A percentile compares a stretch with the other conserved stretches of the same genome.
These are phyloP conservation scores for Pythium oligandrum DNA, from an alignment of 352 stramenopile species.

Conservation along the genomic window DNA sequence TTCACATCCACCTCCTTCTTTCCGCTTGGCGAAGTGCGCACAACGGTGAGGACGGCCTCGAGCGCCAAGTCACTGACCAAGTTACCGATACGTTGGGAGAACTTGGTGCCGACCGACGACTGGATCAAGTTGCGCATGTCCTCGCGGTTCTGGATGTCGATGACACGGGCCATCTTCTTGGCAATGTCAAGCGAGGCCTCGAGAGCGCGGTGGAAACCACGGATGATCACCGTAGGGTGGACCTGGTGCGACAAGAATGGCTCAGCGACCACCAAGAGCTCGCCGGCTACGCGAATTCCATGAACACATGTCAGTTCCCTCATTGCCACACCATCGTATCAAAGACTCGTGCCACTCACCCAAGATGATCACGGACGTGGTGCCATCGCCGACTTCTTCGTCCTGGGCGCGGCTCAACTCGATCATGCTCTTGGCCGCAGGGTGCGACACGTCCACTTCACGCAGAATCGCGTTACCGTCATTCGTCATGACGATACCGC, in stretches of 20 bases:
- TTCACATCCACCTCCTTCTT: conserved; percentile 99
- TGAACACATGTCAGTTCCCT: neutral
- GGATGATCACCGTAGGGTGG: conserved; percentile 98
- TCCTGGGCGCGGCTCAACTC: conserved; percentile 98
- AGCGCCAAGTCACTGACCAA: conserved; percentile 97
- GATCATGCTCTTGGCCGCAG: conserved; percentile 99
- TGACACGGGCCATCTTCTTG: conserved; percentile 89
- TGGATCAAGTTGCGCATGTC: conserved; percentile 96
- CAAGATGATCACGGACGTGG: conserved; percentile 99
- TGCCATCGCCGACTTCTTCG: conserved; percentile 99
- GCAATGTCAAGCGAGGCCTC: conserved; percentile 89
- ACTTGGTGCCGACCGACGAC: conserved; percentile 98
- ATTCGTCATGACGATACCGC: conserved; percentile 99
- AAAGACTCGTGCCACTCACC: conserved; percentile 23
- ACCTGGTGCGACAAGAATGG: conserved; percentile 96
- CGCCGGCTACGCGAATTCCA: conserved; percentile 68
- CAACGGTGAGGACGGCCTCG: conserved; percentile 95
- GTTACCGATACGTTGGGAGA: conserved; percentile 95
- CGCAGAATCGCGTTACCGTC: conserved; percentile 99
- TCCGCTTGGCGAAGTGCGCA: conserved; percentile 76
- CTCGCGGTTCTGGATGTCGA: conserved; percentile 95
- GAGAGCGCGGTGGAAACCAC: conserved; percentile 90
- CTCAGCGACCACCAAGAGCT: conserved; percentile 97
- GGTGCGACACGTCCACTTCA: conserved; percentile 97
- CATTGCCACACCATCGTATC: neutral